Conservation (phyloP, 1,284 basidiomycete species). For the Amylostereum chailletii region DNA sequence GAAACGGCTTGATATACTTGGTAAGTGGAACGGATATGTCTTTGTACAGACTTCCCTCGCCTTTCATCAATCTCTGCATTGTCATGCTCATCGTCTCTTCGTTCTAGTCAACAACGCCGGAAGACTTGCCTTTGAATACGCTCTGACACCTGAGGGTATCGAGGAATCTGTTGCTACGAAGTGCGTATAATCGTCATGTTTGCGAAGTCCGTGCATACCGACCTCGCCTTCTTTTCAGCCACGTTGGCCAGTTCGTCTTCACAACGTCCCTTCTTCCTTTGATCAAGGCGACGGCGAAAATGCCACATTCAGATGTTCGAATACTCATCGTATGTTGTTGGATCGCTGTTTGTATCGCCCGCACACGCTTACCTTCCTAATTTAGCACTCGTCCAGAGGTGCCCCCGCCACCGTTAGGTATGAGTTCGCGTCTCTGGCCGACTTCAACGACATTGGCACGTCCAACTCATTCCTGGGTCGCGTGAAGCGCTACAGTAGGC, state of each 20-base stretch:
- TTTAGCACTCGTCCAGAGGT: conserved; percentile 6
- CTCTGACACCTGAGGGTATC: neutral
- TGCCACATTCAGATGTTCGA: conserved; percentile 38
- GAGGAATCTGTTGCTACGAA: conserved; percentile 16
- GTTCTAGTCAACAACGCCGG: conserved; percentile 45
- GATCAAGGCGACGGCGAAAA: conserved; percentile 33
- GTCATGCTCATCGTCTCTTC: neutral
- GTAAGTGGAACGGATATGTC: conserved; percentile 20
- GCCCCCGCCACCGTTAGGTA: conserved; percentile 12
- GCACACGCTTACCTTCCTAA: conserved; percentile 14
- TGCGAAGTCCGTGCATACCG: neutral
- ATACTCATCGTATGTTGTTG: conserved; percentile 33
- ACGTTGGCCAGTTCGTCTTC: conserved; percentile 37
- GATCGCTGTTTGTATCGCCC: neutral
- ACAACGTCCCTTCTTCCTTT: conserved; percentile 40
- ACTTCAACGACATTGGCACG: conserved; percentile 23
- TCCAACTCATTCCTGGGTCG: neutral
- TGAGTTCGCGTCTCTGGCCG: conserved; percentile 27
- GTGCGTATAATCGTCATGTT: neutral
- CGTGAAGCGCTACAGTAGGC: neutral
- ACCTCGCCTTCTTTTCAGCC: conserved; percentile 21
- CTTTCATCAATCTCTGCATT: too few relatives aligned
- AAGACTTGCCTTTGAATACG: conserved; percentile 14
- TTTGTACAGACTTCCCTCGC: neutral
- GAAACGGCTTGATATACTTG: conserved; percentile 42